Base-by-base conservation (phyloP, 2,329 filamentous ascomycete species). In the Boeremia exigua region DNA sequence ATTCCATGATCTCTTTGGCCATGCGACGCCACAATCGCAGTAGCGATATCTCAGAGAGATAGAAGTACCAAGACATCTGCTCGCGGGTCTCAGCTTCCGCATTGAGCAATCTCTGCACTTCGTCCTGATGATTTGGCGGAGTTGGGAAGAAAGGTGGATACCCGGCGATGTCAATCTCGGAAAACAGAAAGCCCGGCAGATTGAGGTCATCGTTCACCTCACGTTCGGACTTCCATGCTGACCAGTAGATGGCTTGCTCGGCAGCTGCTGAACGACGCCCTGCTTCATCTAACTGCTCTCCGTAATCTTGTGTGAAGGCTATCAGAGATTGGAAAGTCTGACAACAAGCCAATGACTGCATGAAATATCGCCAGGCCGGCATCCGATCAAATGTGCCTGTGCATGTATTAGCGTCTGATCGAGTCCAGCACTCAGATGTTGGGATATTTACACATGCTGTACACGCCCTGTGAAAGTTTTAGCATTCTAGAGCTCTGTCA, bases 11-110 rank as follows among this genome's bases (percentile, higher is more conserved):
- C 8, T 44, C 40, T n/a, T 44, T 44, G 10, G 40, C 27, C 40
- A 44, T 44, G 14, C 40, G 40, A 19, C 40, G 40, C 40, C 40
- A 44, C 11, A 44, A 17, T 23, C 40, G 48, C 40, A 38, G 34
- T 14, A 56, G 37, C 3, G 57, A 60, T 7, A 60, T 60, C 5
- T 60, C 57, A 11, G 57, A 38, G 32, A 60, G 48, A 19, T 60
- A 60, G 48, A 40, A 60, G 34, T 46, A 60, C 40, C 40, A 44
- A 44, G 40, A 44, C 40, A 33, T 32, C 14, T 44, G 40, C 40
- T 44, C 40, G 9, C 40, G 40, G 19, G 40, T 44, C 29, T 44
- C 40, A 14, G 40, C 23, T 17, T 44, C 40, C 4, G 40, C 23
- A 9, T 44, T 44, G 10, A 44, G 15, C n/a, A 32, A 23, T 10